Conservation (phyloP, 768 basidiomycete species). For the Gymnopilus junonius region DNA sequence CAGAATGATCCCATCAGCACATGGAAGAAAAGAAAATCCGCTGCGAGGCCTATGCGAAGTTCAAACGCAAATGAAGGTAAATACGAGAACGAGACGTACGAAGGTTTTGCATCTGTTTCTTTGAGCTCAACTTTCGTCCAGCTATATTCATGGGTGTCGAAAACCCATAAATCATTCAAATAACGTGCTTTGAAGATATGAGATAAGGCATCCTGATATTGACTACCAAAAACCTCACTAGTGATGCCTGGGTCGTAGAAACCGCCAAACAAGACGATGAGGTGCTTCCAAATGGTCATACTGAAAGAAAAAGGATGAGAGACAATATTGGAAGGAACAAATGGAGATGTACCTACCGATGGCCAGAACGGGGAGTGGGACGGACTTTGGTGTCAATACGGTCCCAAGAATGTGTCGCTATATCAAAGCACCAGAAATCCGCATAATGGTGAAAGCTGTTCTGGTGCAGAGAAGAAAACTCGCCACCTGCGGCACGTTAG, state of each 20-base stretch:
- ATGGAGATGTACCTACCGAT: slow-evolving; percentile 52
- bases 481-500: slow-evolving; percentile 57
- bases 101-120: slow-evolving; percentile 73
- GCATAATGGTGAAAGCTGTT: slow-evolving; percentile 88
- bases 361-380: slow-evolving; percentile 83
- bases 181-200: slow-evolving; percentile 61
- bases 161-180: slow-evolving; percentile 83
- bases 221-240: slow-evolving; percentile 47
- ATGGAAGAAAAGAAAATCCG: slow-evolving; percentile 85
- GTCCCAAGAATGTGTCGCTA: slow-evolving; percentile 82
- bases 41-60: slow-evolving; percentile 58
- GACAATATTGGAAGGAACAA: not conserved
- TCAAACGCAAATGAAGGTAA: not conserved
- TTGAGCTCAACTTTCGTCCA: slow-evolving; percentile 82
- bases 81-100: slow-evolving; percentile 46
- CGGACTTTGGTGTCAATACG: slow-evolving; percentile 84
- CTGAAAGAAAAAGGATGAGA: slow-evolving; percentile 36
- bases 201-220: not conserved
- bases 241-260: slow-evolving; percentile 88
- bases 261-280: slow-evolving; percentile 85
- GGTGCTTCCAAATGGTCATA: slow-evolving; percentile 91
- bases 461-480: slow-evolving; percentile 84
- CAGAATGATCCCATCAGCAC: slow-evolving; percentile 76
- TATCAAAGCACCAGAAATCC: slow-evolving; percentile 89
- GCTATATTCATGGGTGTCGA: slow-evolving; percentile 84